Evolutionary conservation across 345 rosid species (phyloP), one percentile per base, ranked within the genome.

Genomic region (Ceriops zippeliana): DNA sequence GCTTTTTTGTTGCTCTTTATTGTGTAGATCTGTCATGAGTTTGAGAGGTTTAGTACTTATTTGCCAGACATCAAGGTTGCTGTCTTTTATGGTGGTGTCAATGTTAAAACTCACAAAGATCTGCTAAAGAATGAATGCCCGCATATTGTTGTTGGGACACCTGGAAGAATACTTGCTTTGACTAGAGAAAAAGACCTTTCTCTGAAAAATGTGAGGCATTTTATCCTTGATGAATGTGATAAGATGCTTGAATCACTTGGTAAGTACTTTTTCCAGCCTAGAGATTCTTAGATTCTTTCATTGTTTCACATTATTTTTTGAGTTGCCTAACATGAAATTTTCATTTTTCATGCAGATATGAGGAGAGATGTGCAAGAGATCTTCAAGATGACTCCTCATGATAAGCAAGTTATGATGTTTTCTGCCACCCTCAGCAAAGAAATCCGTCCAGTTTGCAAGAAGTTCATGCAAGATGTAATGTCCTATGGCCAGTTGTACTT

Each of bases 341-440:
- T 11, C 16, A 42, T 42, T 42, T 51, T 5, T 61, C 60, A 42
- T 73, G 62, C 87, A 93, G 96, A 91, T 67, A 93, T 93, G 98
- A 78, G 98, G 73, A 88, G 91, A 63, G 97, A 93, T 82, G 97
- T 93, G 74, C 98, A 93, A 78, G 95, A 91, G 83, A 93, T 93
- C 20, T 93, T 93, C 79, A 91, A 91, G 82, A 83, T 89, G 96
- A 93, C 98, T 53, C 98, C 97, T 51, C 97, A 89, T 59, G 97
- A 89, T 63, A 93, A 93, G 79, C 98, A 93, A 85, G 97, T 93
- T 22, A 93, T 93, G 98, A 91, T 93, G 98, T 93, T 93, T 78
- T 93, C 98, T 32, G 98, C 98, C 8, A 93, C 97, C 0, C 98
- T 93, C 74, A 93, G 97, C 96, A 91, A 93, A 74, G 97, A 93